A percentile compares a stretch with the other conserved stretches of the same genome.
phyloP scores from a whole-genome alignment of 805 yeast species.

The Cyberlindnera americana region DNA sequence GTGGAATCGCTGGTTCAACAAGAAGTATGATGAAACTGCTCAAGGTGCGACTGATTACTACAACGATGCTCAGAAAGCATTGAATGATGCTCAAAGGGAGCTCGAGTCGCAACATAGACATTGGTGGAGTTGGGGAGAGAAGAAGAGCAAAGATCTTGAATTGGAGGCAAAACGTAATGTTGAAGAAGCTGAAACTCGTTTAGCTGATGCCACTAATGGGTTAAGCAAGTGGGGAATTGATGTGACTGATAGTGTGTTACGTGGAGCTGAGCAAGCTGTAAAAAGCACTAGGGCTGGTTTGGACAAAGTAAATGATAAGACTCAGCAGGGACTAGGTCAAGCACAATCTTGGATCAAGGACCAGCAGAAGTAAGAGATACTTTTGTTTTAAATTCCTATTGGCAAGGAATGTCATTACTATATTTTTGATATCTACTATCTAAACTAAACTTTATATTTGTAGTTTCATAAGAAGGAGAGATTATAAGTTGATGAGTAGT shows the following conservation, averaged over 20 bases:
- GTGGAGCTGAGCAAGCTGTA: conserved; percentile 30
- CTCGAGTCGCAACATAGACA: conserved; percentile 30
- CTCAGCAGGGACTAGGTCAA: conserved; percentile 21
- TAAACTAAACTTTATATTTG: too few relatives aligned
- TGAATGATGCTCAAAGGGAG: conserved; percentile 34
- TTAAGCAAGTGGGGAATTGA: conserved; percentile 29
- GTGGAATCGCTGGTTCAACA: conserved; percentile 25
- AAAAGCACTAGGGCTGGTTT: conserved; percentile 27
- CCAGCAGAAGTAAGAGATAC: conserved; percentile 14
- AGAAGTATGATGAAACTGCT: conserved; percentile 22
- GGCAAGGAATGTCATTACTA: too few relatives aligned
- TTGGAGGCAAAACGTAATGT: conserved; percentile 30
- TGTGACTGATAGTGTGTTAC: conserved; percentile 29
- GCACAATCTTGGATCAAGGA: conserved; percentile 25
- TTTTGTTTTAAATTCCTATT: too few relatives aligned
- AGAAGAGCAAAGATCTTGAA: conserved; percentile 33
- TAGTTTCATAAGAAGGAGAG: too few relatives aligned
- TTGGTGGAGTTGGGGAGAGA: conserved; percentile 40
- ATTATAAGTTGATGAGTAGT: too few relatives aligned
- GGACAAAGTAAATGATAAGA: conserved; percentile 21
- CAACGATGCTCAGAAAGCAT: conserved; percentile 31
- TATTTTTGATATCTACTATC: too few relatives aligned
- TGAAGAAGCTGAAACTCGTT: conserved; percentile 25
- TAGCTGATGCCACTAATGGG: conserved; percentile 17
- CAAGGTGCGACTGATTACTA: conserved; percentile 28